Evolutionary conservation across 2,329 filamentous ascomycete species (phyloP).

Genomic region (Lachnellula suecica): DNA sequence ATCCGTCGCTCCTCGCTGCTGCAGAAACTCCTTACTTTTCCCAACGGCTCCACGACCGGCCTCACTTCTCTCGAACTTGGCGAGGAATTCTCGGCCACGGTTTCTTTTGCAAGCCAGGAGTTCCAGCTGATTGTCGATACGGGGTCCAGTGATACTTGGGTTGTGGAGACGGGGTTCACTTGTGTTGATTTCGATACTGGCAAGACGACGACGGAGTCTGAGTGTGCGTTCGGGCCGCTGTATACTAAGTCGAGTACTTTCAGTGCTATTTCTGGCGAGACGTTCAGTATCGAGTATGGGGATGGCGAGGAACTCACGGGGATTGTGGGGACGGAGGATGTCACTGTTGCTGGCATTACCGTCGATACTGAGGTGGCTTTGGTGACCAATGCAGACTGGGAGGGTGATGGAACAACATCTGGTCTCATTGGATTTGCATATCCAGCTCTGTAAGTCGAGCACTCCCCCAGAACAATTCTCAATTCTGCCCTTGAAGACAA

Average conservation of each 20-base stretch:
- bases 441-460: conserved; percentile 35
- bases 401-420: conserved; percentile 43
- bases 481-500: background rate
- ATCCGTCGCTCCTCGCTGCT: background rate
- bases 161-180: conserved; percentile 34
- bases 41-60: background rate
- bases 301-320: conserved; percentile 42
- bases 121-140: conserved; percentile 44
- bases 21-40: background rate
- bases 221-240: conserved; percentile 15
- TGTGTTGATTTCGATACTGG: conserved; percentile 34
- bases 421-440: conserved; percentile 52
- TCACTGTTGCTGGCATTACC: conserved; percentile 45
- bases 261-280: conserved; percentile 35
- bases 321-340: conserved; percentile 38
- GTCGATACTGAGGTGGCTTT: conserved; percentile 46
- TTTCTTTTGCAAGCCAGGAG: conserved; percentile 32
- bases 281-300: conserved; percentile 44
- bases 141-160: conserved; percentile 47
- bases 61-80: background rate
- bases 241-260: conserved; percentile 32
- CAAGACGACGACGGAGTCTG: background rate
- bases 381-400: conserved; percentile 41
- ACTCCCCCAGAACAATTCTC: background rate
- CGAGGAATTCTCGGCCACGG: background rate